phyloP scores from a whole-genome alignment of 306 rosid genomes.

The Fragaria iinumae region DNA sequence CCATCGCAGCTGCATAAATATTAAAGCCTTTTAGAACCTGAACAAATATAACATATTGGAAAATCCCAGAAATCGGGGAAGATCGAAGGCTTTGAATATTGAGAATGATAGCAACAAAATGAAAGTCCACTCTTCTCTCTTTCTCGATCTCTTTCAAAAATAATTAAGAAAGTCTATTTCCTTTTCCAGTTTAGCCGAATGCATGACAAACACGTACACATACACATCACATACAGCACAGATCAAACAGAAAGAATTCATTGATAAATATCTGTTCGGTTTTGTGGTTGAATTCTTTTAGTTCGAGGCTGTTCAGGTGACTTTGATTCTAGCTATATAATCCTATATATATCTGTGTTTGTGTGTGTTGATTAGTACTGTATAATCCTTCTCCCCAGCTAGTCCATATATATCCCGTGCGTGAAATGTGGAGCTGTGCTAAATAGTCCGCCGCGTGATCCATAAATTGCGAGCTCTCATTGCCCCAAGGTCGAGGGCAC shows the following conservation, averaged over 20 bases:
- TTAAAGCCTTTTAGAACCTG: background rate
- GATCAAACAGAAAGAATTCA: background rate
- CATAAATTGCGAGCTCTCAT: background rate
- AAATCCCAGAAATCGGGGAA: background rate
- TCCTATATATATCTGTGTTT: no score
- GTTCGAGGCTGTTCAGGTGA: background rate
- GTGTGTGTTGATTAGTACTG: no score
- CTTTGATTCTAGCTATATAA: background rate
- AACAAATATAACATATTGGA: background rate
- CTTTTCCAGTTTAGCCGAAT: background rate
- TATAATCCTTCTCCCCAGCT: background rate
- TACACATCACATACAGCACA: background rate
- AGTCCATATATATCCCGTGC: constrained; percentile 10
- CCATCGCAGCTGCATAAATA: background rate
- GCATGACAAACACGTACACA: background rate
- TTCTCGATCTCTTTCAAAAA: background rate
- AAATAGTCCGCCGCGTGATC: constrained; percentile 2
- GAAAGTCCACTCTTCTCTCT: background rate
- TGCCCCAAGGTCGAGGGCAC: constrained; percentile 5
- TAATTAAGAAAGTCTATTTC: background rate
- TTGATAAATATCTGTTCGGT: background rate
- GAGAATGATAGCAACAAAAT: background rate
- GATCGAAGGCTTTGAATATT: background rate
- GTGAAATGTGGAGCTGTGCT: background rate
- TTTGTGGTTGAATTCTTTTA: background rate